Conservation (phyloP, 441 rosid species). For the Daphne laureola region DNA sequence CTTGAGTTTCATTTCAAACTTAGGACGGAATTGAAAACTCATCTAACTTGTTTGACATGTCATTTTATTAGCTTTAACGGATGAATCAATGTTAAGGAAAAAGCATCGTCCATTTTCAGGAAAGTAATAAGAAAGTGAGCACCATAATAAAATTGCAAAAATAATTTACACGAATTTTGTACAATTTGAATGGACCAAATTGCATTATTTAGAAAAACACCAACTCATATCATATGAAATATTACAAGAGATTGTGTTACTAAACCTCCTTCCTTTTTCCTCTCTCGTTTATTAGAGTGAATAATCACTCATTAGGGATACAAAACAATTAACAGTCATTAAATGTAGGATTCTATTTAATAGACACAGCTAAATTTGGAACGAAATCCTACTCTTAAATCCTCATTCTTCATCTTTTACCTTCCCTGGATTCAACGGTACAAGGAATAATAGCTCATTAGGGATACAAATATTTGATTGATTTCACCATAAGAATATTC, state of each 20-base stretch:
- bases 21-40: too few species aligned
- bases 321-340: too few species aligned
- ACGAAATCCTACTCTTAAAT: constrained; percentile 21
- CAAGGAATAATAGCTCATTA: too few species aligned
- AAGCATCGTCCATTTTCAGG: too few species aligned
- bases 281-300: constrained; percentile 12
- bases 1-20: too few species aligned
- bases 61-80: too few species aligned
- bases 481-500: constrained; percentile 10
- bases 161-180: too few species aligned
- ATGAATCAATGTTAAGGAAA: too few species aligned
- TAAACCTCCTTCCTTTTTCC: constrained; percentile 24
- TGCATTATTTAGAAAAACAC: constrained; percentile 14
- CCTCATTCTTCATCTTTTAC: constrained; percentile 15
- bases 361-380: constrained; percentile 34
- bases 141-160: too few species aligned
- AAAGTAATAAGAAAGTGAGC: too few species aligned
- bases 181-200: too few species aligned
- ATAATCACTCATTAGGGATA: constrained; percentile 2
- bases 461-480: not conserved
- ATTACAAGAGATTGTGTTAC: constrained; percentile 49
- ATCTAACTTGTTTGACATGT: too few species aligned
- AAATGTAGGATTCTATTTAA: constrained; percentile 6
- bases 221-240: constrained; percentile 34
- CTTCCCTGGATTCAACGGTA: not conserved